phyloP scores from a whole-genome alignment of 495 filamentous ascomycete species.

The Oidiodendron maius region DNA sequence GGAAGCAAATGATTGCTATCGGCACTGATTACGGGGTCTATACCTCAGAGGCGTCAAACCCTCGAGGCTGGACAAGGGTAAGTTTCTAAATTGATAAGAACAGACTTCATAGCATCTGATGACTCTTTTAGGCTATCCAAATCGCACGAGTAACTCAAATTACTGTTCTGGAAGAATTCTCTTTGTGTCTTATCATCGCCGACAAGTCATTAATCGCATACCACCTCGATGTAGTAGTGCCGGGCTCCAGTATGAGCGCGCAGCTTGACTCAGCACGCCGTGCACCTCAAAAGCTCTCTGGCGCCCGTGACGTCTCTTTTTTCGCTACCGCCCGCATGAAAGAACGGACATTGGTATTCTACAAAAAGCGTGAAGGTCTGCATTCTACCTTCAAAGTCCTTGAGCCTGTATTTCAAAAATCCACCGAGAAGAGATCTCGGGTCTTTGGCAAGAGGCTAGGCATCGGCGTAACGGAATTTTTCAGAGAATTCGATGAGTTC shows the following conservation, averaged over 20 bases:
- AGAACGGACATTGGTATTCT: conserved; percentile 87
- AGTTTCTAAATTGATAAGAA: conserved; percentile 18
- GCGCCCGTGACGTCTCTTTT: conserved; percentile 85
- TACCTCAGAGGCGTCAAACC: conserved; percentile 76
- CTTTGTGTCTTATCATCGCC: conserved; percentile 79
- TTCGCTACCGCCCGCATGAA: conserved; percentile 96
- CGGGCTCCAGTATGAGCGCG: conserved; percentile 57
- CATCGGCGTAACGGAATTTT: conserved; percentile 78
- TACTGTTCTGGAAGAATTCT: conserved; percentile 92
- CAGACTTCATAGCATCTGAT: conserved; percentile 2
- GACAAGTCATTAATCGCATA: conserved; percentile 92
- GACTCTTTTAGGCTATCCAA: conserved; percentile 55
- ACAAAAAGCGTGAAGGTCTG: conserved; percentile 90
- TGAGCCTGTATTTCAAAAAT: conserved; percentile 89
- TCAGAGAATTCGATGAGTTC: conserved; percentile 97
- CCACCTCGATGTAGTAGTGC: conserved; percentile 84
- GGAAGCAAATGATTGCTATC: conserved; percentile 85
- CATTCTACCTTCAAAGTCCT: conserved; percentile 94
- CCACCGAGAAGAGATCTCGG: conserved; percentile 66
- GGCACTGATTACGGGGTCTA: conserved; percentile 94
- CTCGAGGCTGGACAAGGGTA: conserved; percentile 83
- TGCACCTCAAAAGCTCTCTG: conserved; percentile 87
- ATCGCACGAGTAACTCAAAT: conserved; percentile 81
- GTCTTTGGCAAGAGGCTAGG: conserved; percentile 51
- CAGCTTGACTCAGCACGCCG: conserved; percentile 59